Evolutionary conservation across 1,139 yeast genomes (phyloP), one percentile per base, ranked within the genome.

Genomic region (Debaryomyces robertsiae): DNA sequence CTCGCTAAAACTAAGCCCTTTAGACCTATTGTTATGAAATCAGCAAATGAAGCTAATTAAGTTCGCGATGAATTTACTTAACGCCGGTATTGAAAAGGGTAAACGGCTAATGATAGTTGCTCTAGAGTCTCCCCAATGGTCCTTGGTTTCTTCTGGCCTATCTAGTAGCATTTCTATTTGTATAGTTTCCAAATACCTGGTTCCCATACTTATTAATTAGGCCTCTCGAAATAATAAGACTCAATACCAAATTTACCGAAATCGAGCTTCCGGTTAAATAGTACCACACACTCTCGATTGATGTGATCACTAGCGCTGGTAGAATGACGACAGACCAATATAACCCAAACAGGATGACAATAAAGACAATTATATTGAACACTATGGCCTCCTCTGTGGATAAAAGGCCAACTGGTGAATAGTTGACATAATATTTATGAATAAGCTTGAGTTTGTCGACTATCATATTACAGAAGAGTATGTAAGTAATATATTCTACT

Each of bases 351-450:
- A 47, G 10, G 14, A 57, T 23, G 6, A 60, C 19, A 10, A 46
- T 25, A 11, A 55, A 30, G 31, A 49, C 47, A 9, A 61, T 39
- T 4, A 48, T 19, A 40, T 60, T 57, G 43, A 62, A 56, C 4
- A 53, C 30, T 2, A 51, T 30, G 0, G 55, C 36, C 43, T 65
- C 71, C 1, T 54, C 54, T 3, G 42, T 47, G 2, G 64, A 50
- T 43, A 64, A 51, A 9, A 63, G 63, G 4, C 67, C 65, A 29
- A 64, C 49, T 4, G 69, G 69, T 7, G 57, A 45, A 35, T 46
- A 54, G 46, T 61, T 63, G 45, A 56, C 56, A 48, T 63, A 65
- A 32, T 46, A 39, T 19, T 52, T 48, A 46, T 63, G 63, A 4
- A 47, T 40, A 38, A 47, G 45, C 39, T 46, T 52, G 27, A 53